Conservation (phyloP, 164 flowering plant genomes). For the Tetracentron sinense region DNA sequence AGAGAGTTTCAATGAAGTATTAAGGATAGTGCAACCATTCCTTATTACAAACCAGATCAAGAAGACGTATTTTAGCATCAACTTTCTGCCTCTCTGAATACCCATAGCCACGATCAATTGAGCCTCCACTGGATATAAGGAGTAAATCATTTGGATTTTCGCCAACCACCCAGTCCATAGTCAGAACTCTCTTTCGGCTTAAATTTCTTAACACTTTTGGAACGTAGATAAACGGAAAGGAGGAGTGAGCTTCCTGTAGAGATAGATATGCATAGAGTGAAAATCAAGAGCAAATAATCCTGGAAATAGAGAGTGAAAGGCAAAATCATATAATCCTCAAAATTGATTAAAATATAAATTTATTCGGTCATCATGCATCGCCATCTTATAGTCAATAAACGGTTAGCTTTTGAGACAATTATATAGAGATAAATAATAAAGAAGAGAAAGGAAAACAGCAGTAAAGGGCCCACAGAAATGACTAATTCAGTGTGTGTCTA, state of each 20-base stretch:
- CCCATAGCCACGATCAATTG: slow-evolving; percentile 20
- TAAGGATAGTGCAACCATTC: background rate
- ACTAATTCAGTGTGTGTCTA: too few relatives aligned
- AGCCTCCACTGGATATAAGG: slow-evolving; percentile 30
- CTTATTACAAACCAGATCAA: slow-evolving; percentile 64
- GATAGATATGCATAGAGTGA: slow-evolving; percentile 3
- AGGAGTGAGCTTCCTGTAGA: slow-evolving; percentile 85
- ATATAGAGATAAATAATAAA: background rate
- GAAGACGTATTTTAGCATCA: slow-evolving; percentile 68
- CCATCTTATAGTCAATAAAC: background rate
- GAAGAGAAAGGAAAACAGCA: too few relatives aligned
- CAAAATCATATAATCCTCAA: background rate
- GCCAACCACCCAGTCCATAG: slow-evolving; percentile 98
- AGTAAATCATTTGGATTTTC: slow-evolving; percentile 80
- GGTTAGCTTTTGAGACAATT: background rate
- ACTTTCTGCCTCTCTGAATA: slow-evolving; percentile 42
- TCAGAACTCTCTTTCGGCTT: slow-evolving; percentile 69
- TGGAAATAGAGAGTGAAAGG: slow-evolving; percentile 3
- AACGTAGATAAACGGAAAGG: slow-evolving; percentile 59
- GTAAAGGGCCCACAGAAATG: background rate
- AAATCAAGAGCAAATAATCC: background rate
- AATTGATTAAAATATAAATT: background rate
- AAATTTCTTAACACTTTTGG: slow-evolving; percentile 71
- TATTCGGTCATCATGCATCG: background rate
- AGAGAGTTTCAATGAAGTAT: background rate